Percentiles rank a stretch among this genome's conserved stretches.
Evolutionary conservation across 805 yeast species (phyloP).

Genomic region (Kurtzmaniella cleridarum): DNA sequence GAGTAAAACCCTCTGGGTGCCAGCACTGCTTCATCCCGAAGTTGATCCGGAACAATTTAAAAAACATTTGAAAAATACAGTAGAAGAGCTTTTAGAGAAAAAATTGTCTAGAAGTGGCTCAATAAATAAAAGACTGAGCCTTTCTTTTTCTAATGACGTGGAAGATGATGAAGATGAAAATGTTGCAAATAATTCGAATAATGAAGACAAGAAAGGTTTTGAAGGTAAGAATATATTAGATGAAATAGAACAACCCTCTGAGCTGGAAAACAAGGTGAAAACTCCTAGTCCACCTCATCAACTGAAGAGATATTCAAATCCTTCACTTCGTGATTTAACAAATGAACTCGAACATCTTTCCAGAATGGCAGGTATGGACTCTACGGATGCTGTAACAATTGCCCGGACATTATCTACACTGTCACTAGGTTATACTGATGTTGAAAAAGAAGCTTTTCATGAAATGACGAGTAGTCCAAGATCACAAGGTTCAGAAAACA

Average conservation of each 20-base stretch:
- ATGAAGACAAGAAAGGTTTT: neutral
- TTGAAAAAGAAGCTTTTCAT: slow-evolving; percentile 40
- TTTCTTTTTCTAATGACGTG: slow-evolving; percentile 17
- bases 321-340: slow-evolving; percentile 68
- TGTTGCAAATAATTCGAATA: slow-evolving; percentile 1
- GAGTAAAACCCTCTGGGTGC: slow-evolving; percentile 80
- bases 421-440: slow-evolving; percentile 53
- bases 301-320: slow-evolving; percentile 33
- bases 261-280: neutral
- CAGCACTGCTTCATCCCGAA: slow-evolving; percentile 90
- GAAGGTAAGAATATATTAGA: neutral
- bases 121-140: slow-evolving; percentile 19
- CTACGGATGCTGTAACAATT: slow-evolving; percentile 75
- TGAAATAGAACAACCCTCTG: neutral
- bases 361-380: slow-evolving; percentile 70
- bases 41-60: slow-evolving; percentile 87
- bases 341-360: slow-evolving; percentile 70
- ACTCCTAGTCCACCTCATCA: slow-evolving; percentile 1
- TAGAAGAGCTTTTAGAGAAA: slow-evolving; percentile 44
- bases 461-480: slow-evolving; percentile 22
- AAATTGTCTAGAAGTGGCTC: slow-evolving; percentile 21
- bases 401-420: slow-evolving; percentile 76
- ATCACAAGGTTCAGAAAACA: slow-evolving; percentile 2
- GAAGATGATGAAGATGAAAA: slow-evolving; percentile 24
- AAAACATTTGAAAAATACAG: slow-evolving; percentile 58